Base-by-base conservation (phyloP, 106 monocot species). In the Phalaenopsis equestris region DNA sequence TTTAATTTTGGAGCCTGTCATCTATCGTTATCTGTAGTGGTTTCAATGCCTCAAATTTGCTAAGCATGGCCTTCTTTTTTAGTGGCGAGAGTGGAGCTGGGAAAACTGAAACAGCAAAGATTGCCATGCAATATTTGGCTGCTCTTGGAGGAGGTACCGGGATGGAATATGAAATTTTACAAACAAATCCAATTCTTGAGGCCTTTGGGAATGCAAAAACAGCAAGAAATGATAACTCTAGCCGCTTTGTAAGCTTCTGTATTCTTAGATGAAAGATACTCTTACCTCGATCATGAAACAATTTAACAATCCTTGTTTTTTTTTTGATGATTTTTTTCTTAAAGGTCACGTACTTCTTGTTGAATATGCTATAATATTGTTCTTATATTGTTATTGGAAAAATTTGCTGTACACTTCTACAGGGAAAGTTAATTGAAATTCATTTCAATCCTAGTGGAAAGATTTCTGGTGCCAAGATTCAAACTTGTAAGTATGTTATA, bases 31-130 rank as follows among this genome's bases (percentile, higher is more conserved):
- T 30, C 30, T 48, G 24, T 49, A 49, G 76, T 14, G 23, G 14
- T 2, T 49, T 21, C 23, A 11, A 49, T 49, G 4, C 76, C 46
- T 43, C 30, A 47, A 23, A 48, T 76, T 49, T 76, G 76, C 36
- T 77, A 56, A 81, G 14, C 9, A 15, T 73, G 19, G 6, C 68
- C 42, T 52, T 36, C 67, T 79, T 82, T 41, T 86, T 30, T 73
- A 98, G 97, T 88, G 97, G 97, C 78, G 97, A 98, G 83, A 98
- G 97, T 86, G 97, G 97, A 68, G 97, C 97, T n/a, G 97, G 97
- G 17, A 98, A 98, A 88, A 98, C 97, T 70, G 97, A 98, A 91
- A 98, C 94, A 38, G 97, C 97, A 86, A 98, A 98, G 65, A 98
- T 98, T 79, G 94, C 97, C 47, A 98, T 98, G 97, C 97, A 98